Evolutionary conservation across 208 protist species (phyloP).

Genomic region (Zelonia costaricensis): DNA sequence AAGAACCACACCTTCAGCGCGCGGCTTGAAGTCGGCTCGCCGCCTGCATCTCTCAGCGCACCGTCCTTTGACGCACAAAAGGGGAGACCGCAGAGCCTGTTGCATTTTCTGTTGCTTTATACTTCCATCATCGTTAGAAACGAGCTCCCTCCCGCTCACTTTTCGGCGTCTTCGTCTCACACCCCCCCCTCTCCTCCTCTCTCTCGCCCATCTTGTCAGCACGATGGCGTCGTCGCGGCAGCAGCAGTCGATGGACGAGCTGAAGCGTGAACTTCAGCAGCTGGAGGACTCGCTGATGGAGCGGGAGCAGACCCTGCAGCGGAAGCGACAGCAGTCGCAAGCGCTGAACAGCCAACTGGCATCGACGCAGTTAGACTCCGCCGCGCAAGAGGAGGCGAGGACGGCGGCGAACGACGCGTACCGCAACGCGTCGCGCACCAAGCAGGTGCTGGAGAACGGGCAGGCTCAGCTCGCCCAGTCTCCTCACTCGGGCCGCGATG

Average conservation of each 20-base stretch:
- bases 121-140: no score
- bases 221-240: not conserved
- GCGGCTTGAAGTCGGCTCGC: no score
- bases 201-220: no score
- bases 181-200: not conserved
- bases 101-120: no score
- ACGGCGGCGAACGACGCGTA: slow-evolving; percentile 14
- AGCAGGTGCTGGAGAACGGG: slow-evolving; percentile 47
- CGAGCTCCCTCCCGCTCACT: no score
- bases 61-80: no score
- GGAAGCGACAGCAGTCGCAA: slow-evolving; percentile 16
- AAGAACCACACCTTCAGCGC: no score
- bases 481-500: slow-evolving; percentile 39
- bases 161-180: not conserved
- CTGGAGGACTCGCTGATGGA: slow-evolving; percentile 43
- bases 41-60: no score
- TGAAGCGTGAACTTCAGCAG: slow-evolving; percentile 43
- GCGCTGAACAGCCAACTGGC: slow-evolving; percentile 20
- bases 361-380: not conserved
- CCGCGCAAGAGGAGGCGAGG: slow-evolving; percentile 12
- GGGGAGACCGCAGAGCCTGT: no score
- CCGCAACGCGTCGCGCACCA: slow-evolving; percentile 23
- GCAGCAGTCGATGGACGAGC: slow-evolving; percentile 33
- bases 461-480: slow-evolving; percentile 8
- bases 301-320: slow-evolving; percentile 18